These are phyloP conservation scores for Setomelanomma holmii DNA, from an alignment of 2,329 filamentous ascomycete species.

Conservation along the genomic window DNA sequence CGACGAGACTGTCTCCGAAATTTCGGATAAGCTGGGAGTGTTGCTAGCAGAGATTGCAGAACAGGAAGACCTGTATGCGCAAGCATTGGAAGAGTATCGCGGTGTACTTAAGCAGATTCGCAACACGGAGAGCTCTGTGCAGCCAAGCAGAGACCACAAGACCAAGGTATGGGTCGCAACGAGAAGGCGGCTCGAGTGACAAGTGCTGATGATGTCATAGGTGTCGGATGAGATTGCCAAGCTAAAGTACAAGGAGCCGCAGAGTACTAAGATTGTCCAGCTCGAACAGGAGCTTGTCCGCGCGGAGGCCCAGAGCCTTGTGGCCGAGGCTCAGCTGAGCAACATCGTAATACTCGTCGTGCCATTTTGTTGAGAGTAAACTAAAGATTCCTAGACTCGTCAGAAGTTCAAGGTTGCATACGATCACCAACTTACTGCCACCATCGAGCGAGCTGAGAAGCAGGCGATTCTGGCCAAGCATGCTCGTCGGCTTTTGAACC, in stretches of 20 bases:
- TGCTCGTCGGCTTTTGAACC: slow-evolving; percentile 80
- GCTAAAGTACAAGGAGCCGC: slow-evolving; percentile 90
- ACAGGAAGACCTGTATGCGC: slow-evolving; percentile 88
- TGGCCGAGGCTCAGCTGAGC: slow-evolving; percentile 94
- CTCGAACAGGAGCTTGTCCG: slow-evolving; percentile 96
- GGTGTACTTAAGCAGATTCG: slow-evolving; percentile 86
- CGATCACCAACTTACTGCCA: slow-evolving; percentile 83
- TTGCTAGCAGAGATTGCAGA: slow-evolving; percentile 91
- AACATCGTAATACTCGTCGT: slow-evolving; percentile 71
- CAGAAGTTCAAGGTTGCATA: slow-evolving; percentile 97
- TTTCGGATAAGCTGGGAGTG: slow-evolving; percentile 95
- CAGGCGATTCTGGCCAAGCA: slow-evolving; percentile 93
- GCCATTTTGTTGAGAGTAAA: background rate
- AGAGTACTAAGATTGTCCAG: slow-evolving; percentile 78
- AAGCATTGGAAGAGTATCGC: slow-evolving; percentile 85
- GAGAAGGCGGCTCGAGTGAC: background rate
- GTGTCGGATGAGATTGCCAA: slow-evolving; percentile 91
- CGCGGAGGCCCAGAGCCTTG: slow-evolving; percentile 93
- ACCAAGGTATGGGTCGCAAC: slow-evolving; percentile 62
- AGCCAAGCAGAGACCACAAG: slow-evolving; percentile 88
- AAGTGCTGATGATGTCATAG: slow-evolving; percentile 38
- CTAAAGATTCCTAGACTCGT: slow-evolving; percentile 70
- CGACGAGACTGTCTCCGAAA: slow-evolving; percentile 85
- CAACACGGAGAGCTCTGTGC: slow-evolving; percentile 94
- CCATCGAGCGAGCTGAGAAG: slow-evolving; percentile 96